These are phyloP conservation scores for Lepiota venenata DNA, from an alignment of 768 basidiomycete genomes.

Conservation along the genomic window DNA sequence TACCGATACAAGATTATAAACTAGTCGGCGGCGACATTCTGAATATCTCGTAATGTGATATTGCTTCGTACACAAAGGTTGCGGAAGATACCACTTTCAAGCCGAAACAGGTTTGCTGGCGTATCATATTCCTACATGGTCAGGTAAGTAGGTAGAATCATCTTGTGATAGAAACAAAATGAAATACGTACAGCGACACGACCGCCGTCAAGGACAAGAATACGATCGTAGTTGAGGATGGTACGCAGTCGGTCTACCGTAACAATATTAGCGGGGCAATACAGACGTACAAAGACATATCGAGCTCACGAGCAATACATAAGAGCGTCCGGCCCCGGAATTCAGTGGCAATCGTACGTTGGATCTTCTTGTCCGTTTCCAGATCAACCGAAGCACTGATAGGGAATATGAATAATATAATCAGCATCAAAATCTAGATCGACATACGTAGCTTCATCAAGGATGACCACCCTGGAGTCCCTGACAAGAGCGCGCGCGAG, in stretches of 20 bases:
- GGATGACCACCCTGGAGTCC: slow-evolving; percentile 67
- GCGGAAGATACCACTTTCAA: slow-evolving; percentile 51
- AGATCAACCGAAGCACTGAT: slow-evolving; percentile 64
- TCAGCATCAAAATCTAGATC: neutral
- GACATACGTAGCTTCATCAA: slow-evolving; percentile 71
- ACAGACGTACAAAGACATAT: neutral
- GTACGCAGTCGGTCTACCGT: slow-evolving; percentile 65
- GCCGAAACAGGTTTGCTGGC: slow-evolving; percentile 47
- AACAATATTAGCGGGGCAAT: slow-evolving; percentile 14
- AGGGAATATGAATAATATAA: slow-evolving; percentile 6
- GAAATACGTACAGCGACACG: slow-evolving; percentile 41
- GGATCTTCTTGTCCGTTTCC: slow-evolving; percentile 81
- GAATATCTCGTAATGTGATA: slow-evolving; percentile 19
- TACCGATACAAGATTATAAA: no score
- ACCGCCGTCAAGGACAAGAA: slow-evolving; percentile 67
- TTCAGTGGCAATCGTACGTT: slow-evolving; percentile 70
- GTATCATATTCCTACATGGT: slow-evolving; percentile 51
- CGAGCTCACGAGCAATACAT: slow-evolving; percentile 71
- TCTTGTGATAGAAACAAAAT: neutral
- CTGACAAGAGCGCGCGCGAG: slow-evolving; percentile 80
- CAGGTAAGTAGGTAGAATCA: neutral
- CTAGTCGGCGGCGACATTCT: neutral
- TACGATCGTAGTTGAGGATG: slow-evolving; percentile 71
- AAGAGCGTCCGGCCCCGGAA: slow-evolving; percentile 73
- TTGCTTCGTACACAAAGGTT: slow-evolving; percentile 45